Evolutionary conservation across 169 alveolate genomes (phyloP).

Genomic region (Besnoitia besnoiti): DNA sequence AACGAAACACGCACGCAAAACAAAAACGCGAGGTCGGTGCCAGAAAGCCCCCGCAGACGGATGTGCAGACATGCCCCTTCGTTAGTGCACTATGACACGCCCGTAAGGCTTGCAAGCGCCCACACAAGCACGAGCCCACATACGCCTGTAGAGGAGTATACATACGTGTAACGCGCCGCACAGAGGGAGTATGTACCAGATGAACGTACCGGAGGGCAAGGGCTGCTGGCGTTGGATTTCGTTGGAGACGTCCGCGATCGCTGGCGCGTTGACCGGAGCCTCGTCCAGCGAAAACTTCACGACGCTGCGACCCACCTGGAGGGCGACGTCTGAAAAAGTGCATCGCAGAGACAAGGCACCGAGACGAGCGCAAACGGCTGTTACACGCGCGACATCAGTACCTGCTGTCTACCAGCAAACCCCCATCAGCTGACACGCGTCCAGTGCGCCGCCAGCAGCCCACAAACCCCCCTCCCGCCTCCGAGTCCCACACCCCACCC

Average conservation of each 20-base stretch:
- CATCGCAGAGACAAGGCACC: neutral
- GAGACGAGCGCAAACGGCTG: neutral
- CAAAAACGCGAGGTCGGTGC: too few species aligned
- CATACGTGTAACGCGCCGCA: neutral
- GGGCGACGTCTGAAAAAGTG: conserved; percentile 16
- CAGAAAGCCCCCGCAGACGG: too few species aligned
- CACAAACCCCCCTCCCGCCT: too few species aligned
- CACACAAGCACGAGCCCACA: neutral
- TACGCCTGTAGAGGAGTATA: neutral
- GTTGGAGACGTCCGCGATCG: conserved; percentile 22
- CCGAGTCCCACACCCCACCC: too few species aligned
- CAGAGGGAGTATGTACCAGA: neutral
- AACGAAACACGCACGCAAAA: too few species aligned
- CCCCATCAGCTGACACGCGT: too few species aligned
- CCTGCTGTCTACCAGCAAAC: too few species aligned
- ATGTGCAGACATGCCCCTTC: too few species aligned
- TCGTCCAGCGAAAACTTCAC: conserved; percentile 34
- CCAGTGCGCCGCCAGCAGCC: too few species aligned
- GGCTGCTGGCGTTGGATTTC: conserved; percentile 2
- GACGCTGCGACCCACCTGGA: conserved; percentile 45
- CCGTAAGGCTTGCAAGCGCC: neutral
- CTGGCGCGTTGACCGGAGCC: conserved; percentile 13
- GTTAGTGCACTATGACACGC: too few species aligned
- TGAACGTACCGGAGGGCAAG: neutral
- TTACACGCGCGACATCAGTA: too few species aligned